Evolutionary conservation across 1,139 yeast genomes (phyloP).

Genomic region (Eremothecium coryli): DNA sequence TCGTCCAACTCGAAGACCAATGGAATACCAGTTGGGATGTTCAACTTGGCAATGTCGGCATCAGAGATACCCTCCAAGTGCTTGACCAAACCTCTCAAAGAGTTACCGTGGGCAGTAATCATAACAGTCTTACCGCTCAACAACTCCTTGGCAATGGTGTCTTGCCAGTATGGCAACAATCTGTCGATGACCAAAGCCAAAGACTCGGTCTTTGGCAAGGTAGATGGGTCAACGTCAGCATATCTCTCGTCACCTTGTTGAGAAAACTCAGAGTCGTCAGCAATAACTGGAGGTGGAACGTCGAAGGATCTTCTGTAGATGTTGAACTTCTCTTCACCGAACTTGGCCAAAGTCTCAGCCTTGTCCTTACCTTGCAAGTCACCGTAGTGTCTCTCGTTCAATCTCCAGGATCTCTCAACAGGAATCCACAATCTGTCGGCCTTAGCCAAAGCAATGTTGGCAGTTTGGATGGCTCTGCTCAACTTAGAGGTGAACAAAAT

Average conservation of each 20-base stretch:
- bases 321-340: constrained; percentile 90
- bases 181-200: constrained; percentile 93
- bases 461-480: constrained; percentile 95
- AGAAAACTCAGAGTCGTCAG: constrained; percentile 68
- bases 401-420: constrained; percentile 93
- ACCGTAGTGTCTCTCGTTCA: constrained; percentile 99
- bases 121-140: constrained; percentile 82
- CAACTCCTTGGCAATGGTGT: constrained; percentile 78
- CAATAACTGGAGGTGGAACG: constrained; percentile 90
- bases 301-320: constrained; percentile 97
- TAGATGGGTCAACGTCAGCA: constrained; percentile 70
- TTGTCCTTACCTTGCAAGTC: constrained; percentile 98
- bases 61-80: constrained; percentile 92
- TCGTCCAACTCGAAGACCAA: constrained; percentile 93
- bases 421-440: constrained; percentile 91
- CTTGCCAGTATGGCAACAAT: constrained; percentile 97
- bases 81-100: constrained; percentile 93
- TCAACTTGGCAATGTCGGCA: constrained; percentile 83
- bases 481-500: constrained; percentile 85
- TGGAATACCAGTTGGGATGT: constrained; percentile 99
- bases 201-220: constrained; percentile 90
- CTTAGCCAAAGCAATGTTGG: constrained; percentile 82
- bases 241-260: constrained; percentile 84
- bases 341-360: constrained; percentile 81
- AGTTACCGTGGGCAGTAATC: constrained; percentile 97